Percentiles rank a stretch among this genome's conserved stretches.
phyloP scores from a whole-genome alignment of 495 filamentous ascomycete species.

The Tuber microsphaerosporum region DNA sequence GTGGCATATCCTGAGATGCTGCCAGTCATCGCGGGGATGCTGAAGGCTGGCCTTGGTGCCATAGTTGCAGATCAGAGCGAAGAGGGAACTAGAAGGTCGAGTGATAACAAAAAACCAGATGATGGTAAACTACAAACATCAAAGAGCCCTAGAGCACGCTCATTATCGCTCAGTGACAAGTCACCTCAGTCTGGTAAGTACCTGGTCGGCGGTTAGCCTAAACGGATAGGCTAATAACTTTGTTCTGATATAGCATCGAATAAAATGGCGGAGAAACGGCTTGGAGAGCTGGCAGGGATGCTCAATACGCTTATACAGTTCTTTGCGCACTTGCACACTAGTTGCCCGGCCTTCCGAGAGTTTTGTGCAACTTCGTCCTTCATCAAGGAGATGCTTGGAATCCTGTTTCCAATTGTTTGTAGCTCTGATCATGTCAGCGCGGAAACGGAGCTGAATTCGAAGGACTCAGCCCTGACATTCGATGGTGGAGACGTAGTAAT shows the following conservation, averaged over 20 bases:
- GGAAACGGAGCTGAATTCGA: slow-evolving; percentile 72
- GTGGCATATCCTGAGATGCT: slow-evolving; percentile 73
- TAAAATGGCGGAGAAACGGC: slow-evolving; percentile 44
- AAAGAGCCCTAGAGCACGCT: slow-evolving; percentile 14
- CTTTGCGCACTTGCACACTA: slow-evolving; percentile 64
- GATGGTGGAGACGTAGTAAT: slow-evolving; percentile 78
- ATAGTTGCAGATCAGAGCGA: slow-evolving; percentile 58
- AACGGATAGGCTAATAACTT: background rate
- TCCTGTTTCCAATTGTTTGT: slow-evolving; percentile 77
- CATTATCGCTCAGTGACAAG: slow-evolving; percentile 38
- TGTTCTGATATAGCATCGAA: slow-evolving; percentile 13
- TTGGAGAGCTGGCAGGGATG: slow-evolving; percentile 51
- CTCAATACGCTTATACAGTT: slow-evolving; percentile 71
- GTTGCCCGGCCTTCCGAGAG: slow-evolving; percentile 67
- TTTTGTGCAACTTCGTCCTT: slow-evolving; percentile 73
- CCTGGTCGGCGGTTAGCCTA: background rate
- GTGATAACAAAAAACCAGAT: slow-evolving; percentile 15
- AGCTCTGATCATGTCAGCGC: slow-evolving; percentile 73
- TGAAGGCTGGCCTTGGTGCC: slow-evolving; percentile 60
- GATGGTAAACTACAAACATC: slow-evolving; percentile 20
- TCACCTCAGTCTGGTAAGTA: slow-evolving; percentile 17
- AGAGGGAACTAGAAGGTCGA: slow-evolving; percentile 31
- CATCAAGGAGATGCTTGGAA: slow-evolving; percentile 64
- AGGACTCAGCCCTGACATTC: slow-evolving; percentile 70
- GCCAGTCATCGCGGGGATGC: slow-evolving; percentile 74